These are phyloP conservation scores for Acer negundo DNA, from an alignment of 345 rosid genomes.

Conservation along the genomic window DNA sequence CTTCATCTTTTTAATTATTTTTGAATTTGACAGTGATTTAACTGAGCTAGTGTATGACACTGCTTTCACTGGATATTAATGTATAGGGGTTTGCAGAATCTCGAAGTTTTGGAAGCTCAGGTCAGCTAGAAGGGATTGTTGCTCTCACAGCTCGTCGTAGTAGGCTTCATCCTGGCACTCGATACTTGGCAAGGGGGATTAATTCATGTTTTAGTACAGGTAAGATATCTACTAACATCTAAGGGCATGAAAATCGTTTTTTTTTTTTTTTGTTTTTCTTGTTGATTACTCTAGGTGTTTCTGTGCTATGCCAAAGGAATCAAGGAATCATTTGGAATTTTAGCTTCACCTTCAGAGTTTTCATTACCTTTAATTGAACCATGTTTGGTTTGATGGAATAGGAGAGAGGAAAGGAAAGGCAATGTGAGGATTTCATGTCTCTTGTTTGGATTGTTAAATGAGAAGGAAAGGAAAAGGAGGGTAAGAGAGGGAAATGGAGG, in stretches of 20 bases:
- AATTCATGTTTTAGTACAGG: constrained; percentile 98
- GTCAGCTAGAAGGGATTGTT: constrained; percentile 91
- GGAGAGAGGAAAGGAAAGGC: too few relatives aligned
- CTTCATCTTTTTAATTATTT: background rate
- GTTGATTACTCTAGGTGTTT: background rate
- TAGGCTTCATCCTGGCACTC: constrained; percentile 97
- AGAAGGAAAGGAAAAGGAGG: too few relatives aligned
- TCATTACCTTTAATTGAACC: background rate
- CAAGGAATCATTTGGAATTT: background rate
- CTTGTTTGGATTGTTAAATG: too few relatives aligned
- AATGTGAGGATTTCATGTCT: too few relatives aligned
- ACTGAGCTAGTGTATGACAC: constrained; percentile 26
- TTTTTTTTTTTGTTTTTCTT: too few relatives aligned
- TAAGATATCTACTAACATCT: constrained; percentile 36
- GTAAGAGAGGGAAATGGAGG: too few relatives aligned
- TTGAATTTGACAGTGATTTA: constrained; percentile 11
- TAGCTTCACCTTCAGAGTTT: background rate
- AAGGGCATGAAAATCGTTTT: background rate
- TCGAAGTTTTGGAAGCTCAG: constrained; percentile 88
- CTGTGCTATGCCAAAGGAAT: background rate
- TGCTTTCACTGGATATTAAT: constrained; percentile 60
- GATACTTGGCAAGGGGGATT: constrained; percentile 97
- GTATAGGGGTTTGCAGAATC: constrained; percentile 98
- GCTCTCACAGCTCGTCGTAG: constrained; percentile 95
- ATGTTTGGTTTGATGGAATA: too few relatives aligned